Conservation (phyloP, 2,329 filamentous ascomycete species). For the Ophiostoma sp. region DNA sequence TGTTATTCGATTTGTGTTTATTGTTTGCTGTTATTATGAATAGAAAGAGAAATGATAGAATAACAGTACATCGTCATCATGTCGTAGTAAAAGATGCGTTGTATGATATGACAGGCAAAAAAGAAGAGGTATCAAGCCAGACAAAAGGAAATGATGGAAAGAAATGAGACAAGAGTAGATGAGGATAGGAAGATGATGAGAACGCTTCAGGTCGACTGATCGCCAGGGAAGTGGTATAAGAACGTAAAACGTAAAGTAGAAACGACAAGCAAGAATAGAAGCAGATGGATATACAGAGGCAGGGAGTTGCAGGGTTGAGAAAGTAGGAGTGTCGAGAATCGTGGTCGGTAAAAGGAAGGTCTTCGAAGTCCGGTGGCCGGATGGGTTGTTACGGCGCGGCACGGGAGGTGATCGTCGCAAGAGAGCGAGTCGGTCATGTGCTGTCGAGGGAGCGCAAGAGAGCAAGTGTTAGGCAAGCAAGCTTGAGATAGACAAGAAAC, state of each 20-base stretch:
- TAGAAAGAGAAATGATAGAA: background rate
- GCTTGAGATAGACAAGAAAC: background rate
- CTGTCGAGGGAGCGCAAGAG: background rate
- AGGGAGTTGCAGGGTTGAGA: background rate
- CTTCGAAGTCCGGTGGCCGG: too few relatives aligned
- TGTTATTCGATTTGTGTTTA: background rate
- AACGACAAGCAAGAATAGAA: conserved; percentile 14
- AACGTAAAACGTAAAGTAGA: conserved; percentile 10
- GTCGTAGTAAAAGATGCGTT: background rate
- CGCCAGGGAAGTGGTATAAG: conserved; percentile 1
- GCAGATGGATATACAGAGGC: conserved; percentile 1
- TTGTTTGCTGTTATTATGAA: background rate
- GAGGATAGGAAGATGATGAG: background rate
- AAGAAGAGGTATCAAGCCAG: conserved; percentile 9
- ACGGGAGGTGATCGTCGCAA: background rate
- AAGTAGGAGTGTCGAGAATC: background rate
- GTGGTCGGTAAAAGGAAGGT: background rate
- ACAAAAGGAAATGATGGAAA: background rate
- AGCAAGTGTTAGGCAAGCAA: conserved; percentile 9
- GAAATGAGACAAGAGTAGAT: background rate
- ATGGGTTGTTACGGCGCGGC: background rate
- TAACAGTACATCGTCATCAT: conserved; percentile 3
- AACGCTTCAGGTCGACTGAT: conserved; percentile 8
- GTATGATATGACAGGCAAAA: conserved; percentile 7
- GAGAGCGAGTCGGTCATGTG: background rate